Conservation (phyloP, 2,329 filamentous ascomycete genomes). For the Penicillium sp. region DNA sequence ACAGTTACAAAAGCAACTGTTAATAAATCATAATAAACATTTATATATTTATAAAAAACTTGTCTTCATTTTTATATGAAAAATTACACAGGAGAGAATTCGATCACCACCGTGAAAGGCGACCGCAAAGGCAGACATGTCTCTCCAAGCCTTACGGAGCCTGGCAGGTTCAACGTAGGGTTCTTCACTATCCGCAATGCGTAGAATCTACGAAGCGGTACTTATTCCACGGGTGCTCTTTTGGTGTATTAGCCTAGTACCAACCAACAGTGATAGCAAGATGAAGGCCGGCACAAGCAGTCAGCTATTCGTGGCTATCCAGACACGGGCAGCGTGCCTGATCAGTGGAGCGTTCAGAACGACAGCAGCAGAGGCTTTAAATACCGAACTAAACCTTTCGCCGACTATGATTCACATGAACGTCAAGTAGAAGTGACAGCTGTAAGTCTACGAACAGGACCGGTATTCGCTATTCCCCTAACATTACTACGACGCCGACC, state of each 20-base stretch:
- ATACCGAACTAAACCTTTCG: conserved; percentile 10
- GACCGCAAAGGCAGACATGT: background rate
- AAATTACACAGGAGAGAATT: too few relatives aligned
- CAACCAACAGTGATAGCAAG: conserved; percentile 4
- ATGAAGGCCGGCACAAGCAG: background rate
- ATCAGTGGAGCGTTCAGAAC: conserved; percentile 16
- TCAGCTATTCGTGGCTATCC: conserved; percentile 5
- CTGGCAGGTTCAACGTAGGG: background rate
- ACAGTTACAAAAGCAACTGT: too few relatives aligned
- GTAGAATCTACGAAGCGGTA: background rate
- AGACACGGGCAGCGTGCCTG: conserved; percentile 12
- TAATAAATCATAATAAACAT: too few relatives aligned
- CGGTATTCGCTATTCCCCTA: background rate
- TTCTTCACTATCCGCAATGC: background rate
- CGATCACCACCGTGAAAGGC: background rate
- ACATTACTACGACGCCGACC: background rate
- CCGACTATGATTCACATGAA: too few relatives aligned
- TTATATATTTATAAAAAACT: too few relatives aligned
- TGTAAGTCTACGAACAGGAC: background rate
- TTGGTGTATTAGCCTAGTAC: conserved; percentile 28
- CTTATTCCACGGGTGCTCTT: conserved; percentile 30
- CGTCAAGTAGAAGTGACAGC: too few relatives aligned
- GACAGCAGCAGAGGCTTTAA: conserved; percentile 7
- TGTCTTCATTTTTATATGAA: too few relatives aligned
- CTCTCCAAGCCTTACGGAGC: background rate